Evolutionary conservation across 169 alveolate species (phyloP).

Genomic region (Cytauxzoon felis): DNA sequence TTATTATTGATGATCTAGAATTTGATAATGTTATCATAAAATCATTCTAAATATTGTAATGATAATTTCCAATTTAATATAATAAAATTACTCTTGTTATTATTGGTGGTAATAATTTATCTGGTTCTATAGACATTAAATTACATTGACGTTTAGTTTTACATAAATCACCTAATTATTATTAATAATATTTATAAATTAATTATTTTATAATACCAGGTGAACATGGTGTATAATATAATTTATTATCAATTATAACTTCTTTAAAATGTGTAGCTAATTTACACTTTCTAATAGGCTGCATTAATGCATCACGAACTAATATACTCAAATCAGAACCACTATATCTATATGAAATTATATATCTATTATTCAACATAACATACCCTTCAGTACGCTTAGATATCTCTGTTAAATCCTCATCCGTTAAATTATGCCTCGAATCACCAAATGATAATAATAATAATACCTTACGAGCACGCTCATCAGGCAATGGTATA

Average conservation of each 20-base stretch:
- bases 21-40: constrained; percentile 6
- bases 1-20: constrained; percentile 30
- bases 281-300: constrained; percentile 67
- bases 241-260: constrained; percentile 36
- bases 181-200: not conserved
- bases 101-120: constrained; percentile 75
- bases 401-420: constrained; percentile 72
- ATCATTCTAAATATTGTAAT: constrained; percentile 34
- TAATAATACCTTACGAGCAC: constrained; percentile 85
- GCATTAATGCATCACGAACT: constrained; percentile 66
- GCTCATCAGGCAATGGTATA: constrained; percentile 96
- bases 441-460: constrained; percentile 63
- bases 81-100: constrained; percentile 48
- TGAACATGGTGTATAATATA: constrained; percentile 74
- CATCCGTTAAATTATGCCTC: constrained; percentile 71
- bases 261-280: constrained; percentile 63
- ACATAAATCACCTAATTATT: constrained; percentile 66
- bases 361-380: too few species aligned
- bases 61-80: constrained; percentile 34
- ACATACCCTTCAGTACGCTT: constrained; percentile 63
- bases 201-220: constrained; percentile 44
- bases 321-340: constrained; percentile 68
- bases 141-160: constrained; percentile 67
- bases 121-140: constrained; percentile 75
- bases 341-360: constrained; percentile 36